phyloP scores from a whole-genome alignment of 164 flowering plant species.

The Magnolia officinalis region DNA sequence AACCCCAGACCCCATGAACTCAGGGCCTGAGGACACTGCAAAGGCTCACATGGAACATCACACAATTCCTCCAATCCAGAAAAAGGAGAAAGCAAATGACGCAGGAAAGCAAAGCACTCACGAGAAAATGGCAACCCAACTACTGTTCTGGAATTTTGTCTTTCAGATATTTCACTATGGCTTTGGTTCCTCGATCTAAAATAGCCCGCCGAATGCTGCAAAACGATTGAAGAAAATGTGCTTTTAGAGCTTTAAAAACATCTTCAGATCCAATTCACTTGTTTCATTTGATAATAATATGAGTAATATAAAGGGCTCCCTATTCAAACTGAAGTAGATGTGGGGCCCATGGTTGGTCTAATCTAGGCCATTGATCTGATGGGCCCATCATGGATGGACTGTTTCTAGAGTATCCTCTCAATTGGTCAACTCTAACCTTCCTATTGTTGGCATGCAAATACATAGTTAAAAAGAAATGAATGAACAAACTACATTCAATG shows the following conservation, averaged over 20 bases:
- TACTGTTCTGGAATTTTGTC: slow-evolving; percentile 51
- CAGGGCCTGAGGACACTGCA: no score
- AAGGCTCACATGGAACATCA: not conserved
- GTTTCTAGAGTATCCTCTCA: no score
- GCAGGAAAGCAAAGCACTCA: no score
- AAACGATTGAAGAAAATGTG: not conserved
- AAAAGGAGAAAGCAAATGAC: no score
- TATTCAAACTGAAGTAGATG: no score
- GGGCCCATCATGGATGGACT: no score
- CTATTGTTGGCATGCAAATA: no score
- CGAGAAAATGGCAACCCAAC: not conserved
- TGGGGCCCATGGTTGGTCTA: not conserved
- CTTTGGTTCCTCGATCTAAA: slow-evolving; percentile 88
- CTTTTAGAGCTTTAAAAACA: not conserved
- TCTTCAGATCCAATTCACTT: not conserved
- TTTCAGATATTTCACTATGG: slow-evolving; percentile 67
- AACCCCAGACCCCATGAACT: no score
- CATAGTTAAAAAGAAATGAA: no score
- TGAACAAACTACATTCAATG: no score
- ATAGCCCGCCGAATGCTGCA: slow-evolving; percentile 82
- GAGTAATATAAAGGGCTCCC: not conserved
- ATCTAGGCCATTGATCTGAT: no score
- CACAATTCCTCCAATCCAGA: not conserved
- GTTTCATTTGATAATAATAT: not conserved
- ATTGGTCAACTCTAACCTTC: no score